Base-by-base conservation (phyloP, 108 stramenopile species). In the Nannochloropsis granulata region DNA sequence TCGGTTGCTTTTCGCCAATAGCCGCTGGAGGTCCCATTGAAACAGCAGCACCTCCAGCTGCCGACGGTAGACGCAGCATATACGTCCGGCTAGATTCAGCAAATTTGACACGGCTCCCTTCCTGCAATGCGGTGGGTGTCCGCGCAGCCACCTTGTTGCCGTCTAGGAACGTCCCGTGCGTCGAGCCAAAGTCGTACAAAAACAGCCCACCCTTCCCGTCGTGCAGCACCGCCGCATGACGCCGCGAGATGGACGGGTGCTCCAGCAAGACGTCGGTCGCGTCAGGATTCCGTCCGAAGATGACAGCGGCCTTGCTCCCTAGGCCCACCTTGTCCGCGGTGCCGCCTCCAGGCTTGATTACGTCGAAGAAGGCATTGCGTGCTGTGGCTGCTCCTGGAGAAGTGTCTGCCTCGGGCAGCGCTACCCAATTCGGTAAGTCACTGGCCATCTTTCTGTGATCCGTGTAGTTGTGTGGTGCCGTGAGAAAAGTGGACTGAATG, bases 171-270 rank as follows among this genome's bases (percentile, higher is more conserved):
- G 87, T 86, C 25, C 87, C 87, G 25, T 88, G 87, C 19, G 84
- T 85, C 11, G 83, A 84, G 83, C 87, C 87, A 12, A 88, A 44
- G 43, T 88, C 87, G 12, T 80, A 84, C 21, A 84, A 80, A 26
- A 85, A 88, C 26, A 88, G 83, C 43, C 82, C 84, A 23, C 87
- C 86, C 19, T 87, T 80, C 13, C 84, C 87, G 16, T 85, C 82
- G 84, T 87, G 86, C 14, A 88, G 84, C 42, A 88, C 9, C 23
- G 86, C 87, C 26, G 87, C 87, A 83, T 88, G 87, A 25, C 84
- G 25, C 84, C 87, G 86, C 16, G 86, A 87, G 8, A 88, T 87
- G 84, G 83, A 87, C 25, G 83, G 86, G n/a, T 88, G 87, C 43
- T 86, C 83, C 46, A 88, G 43, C 24, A 86, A 43, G 23, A 82